Base-by-base conservation (phyloP, 257 asterid species). In the Euphrasia confusa region DNA sequence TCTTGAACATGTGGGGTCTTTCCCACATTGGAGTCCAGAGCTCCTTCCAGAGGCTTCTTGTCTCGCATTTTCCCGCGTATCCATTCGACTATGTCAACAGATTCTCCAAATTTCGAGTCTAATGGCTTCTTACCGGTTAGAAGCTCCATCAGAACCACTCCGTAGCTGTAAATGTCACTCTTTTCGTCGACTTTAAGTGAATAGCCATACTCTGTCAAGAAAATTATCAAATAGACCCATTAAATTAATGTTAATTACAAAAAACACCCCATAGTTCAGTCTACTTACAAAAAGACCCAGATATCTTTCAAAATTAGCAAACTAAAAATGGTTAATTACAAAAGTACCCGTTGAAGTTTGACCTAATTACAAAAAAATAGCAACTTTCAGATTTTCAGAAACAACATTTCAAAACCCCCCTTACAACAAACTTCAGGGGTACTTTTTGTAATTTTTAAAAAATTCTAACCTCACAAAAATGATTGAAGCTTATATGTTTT, bases 81-180 rank as follows among this genome's bases (percentile, higher is more conserved):
- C 81, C 84, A 79, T 50, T 61, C 84, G n/a, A 72, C 77, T 3
- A 79, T 72, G 40, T 72, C 81, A 9, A 75, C 27, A 1, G 70
- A 72, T 49, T 79, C 81, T 63, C 83, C 86, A 7, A 85, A 83
- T 62, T 70, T 81, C 7, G 90, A 79, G 66, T 85, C 90, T 60
- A 85, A 58, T 33, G 90, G 84, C 71, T 63, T 72, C 76, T 73
- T 83, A 10, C 94, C 88, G 0, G 83, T 79, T 7, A 85, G 75
- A 60, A 85, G 90, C 68, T 85, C 88, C 94, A 83, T 79, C 3
- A 85, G 77, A 40, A 85, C 88, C 5, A 85, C 94, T n/a, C 94
- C 94, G 11, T 79, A 85, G 78, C 94, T 83, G 79, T 85, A 85
- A 18, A 85, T 79, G 39, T 85, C 88, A 14, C 83, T 85, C 75